Evolutionary conservation across 768 basidiomycete genomes (phyloP), one percentile per base, ranked within the genome.

Genomic region (Leccinum incarnatum): DNA sequence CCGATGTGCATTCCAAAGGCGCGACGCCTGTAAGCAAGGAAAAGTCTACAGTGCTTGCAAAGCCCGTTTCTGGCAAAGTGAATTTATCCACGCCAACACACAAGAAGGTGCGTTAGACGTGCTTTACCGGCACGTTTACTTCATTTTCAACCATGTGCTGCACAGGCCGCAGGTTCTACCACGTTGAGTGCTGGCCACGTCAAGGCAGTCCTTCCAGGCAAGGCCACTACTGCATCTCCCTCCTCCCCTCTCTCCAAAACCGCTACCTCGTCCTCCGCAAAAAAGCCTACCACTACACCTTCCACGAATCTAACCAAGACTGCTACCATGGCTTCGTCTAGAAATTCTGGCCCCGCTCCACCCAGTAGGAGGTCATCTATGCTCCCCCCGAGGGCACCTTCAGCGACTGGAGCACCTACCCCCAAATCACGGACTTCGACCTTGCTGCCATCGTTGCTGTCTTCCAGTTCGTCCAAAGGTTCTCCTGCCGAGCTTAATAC

Each of bases 121-220:
- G 62, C 62, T 60, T 60, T 58, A 48, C 57, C 27, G 57, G 52
- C 62, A 61, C 51, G 63, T 40, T 63, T 64, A 27, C 55, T 66
- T 65, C 56, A 66, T 67, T 60, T 68, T 40, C 64, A 60, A 66
- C 65, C 69, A 67, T 70, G 62, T 65, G 60, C 55, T 63, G 62
- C 40, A 34, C 68, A 90, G 88, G 80, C 86, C 57, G 76, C 86
- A 65, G 84, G 75, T 72, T 81, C 86, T 57, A 84, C 86, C 61
- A 86, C 86, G 62, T 86, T 87, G 76, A 83, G 85, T 62, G 65
- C 81, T 69, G 84, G 85, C 62, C 64, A 77, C 57, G 74, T 81
- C 53, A 87, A 82, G 72, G 63, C 72, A 55, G 68, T 74, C 51
- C 75, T 78, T 45, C 58, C 72, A 45, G 61, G 78, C 54, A 85